phyloP scores from a whole-genome alignment of 2,329 filamentous ascomycete genomes.

The Leptographium procerum region DNA sequence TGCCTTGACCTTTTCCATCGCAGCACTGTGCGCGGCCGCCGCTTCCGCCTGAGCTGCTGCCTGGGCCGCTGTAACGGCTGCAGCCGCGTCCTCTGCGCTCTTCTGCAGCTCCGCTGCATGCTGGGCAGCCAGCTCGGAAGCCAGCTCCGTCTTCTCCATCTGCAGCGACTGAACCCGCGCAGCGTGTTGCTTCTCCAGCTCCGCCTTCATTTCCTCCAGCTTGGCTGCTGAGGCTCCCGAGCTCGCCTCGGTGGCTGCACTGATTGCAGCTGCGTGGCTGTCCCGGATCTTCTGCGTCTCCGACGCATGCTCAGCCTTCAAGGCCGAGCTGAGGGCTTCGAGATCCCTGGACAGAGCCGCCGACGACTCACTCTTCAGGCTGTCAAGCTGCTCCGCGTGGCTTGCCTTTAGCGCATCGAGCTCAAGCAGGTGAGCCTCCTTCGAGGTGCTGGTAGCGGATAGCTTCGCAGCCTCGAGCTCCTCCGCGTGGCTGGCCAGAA shows the following conservation, averaged over 20 bases:
- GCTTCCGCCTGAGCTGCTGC: conserved; percentile 15
- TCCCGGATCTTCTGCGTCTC: conserved; percentile 26
- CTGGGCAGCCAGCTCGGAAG: background rate
- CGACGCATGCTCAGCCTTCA: conserved; percentile 29
- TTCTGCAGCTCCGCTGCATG: conserved; percentile 22
- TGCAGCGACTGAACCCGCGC: background rate
- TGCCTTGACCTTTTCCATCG: conserved; percentile 28
- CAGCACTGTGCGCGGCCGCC: conserved; percentile 10
- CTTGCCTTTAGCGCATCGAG: conserved; percentile 41
- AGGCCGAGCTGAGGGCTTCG: conserved; percentile 27
- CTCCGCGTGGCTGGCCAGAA: conserved; percentile 46
- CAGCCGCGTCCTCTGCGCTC: background rate
- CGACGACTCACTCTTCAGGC: conserved; percentile 18
- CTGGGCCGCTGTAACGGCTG: conserved; percentile 18
- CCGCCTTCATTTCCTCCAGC: conserved; percentile 23
- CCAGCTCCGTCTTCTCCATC: conserved; percentile 13
- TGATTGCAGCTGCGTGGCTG: conserved; percentile 20
- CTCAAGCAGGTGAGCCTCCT: conserved; percentile 35
- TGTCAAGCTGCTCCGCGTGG: conserved; percentile 35
- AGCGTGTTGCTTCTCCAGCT: conserved; percentile 19
- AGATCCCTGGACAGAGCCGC: conserved; percentile 22
- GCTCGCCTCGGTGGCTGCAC: conserved; percentile 15
- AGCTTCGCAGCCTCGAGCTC: conserved; percentile 47
- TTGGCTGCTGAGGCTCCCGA: conserved; percentile 18
- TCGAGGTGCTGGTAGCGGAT: conserved; percentile 35